A percentile compares a stretch with the other conserved stretches of the same genome.
These are phyloP conservation scores for Xylaria sp. DNA, from an alignment of 2,329 filamentous ascomycete genomes.

Conservation along the genomic window DNA sequence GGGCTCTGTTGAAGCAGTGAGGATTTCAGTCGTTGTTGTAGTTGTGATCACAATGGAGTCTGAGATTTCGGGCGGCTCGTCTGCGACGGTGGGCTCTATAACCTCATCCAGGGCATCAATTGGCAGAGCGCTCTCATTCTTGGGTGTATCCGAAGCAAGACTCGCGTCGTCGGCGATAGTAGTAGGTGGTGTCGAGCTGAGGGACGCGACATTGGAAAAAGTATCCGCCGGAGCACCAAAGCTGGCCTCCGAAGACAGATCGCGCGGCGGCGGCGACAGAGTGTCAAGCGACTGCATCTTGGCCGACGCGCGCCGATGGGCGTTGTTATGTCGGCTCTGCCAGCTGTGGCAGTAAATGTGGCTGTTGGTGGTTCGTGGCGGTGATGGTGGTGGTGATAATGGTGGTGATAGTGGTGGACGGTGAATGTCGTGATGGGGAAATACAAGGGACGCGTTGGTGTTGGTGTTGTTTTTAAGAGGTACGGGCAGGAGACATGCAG, in stretches of 20 bases:
- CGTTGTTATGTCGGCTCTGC: not conserved
- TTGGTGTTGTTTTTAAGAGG: slow-evolving; percentile 45
- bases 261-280: slow-evolving; percentile 46
- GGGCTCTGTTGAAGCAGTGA: slow-evolving; percentile 20
- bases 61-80: slow-evolving; percentile 41
- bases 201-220: slow-evolving; percentile 65
- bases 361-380: slow-evolving; percentile 5
- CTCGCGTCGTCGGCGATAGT: slow-evolving; percentile 72
- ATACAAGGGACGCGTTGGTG: slow-evolving; percentile 46
- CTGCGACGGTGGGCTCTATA: slow-evolving; percentile 40
- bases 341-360: slow-evolving; percentile 6
- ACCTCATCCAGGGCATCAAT: slow-evolving; percentile 57
- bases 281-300: slow-evolving; percentile 43
- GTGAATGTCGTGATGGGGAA: slow-evolving; percentile 34
- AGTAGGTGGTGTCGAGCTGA: slow-evolving; percentile 73
- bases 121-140: slow-evolving; percentile 68
- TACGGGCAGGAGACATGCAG: slow-evolving; percentile 38
- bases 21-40: slow-evolving; percentile 22
- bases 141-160: slow-evolving; percentile 67
- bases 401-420: slow-evolving; percentile 38
- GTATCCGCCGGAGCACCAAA: slow-evolving; percentile 52
- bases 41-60: slow-evolving; percentile 47
- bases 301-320: slow-evolving; percentile 33
- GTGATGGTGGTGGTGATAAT: slow-evolving; percentile 9
- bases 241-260: slow-evolving; percentile 49